Base-by-base conservation (phyloP, 306 rosid genomes). In the Sicyos baderoa region DNA sequence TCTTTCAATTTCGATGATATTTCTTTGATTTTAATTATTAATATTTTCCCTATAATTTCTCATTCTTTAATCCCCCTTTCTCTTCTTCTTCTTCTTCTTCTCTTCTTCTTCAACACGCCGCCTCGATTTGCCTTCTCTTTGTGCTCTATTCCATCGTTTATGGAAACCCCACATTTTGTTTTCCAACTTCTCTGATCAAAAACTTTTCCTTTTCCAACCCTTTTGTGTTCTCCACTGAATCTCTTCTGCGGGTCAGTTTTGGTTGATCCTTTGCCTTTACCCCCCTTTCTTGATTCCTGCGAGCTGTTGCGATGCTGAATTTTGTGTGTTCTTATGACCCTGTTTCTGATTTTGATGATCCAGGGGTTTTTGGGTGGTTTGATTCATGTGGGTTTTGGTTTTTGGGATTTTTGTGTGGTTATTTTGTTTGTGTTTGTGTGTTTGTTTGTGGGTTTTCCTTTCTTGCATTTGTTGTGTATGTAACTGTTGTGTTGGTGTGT, bases 81-180 rank as follows among this genome's bases (percentile, higher is more conserved):
- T 77, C 86, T 72, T 35, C 42, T 35, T 60, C 45, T 59, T 27
- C 69, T 63, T 16, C 82, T 57, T 77, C 74, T 77, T 84, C 68
- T 35, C 42, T 35, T 60, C 45, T 59, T 27, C 69, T 63, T 16
- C 82, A 52, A 70, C 77, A 76, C 87, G 87, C 87, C 82, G 84
- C 84, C 83, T 78, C 77, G 42, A 35, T 35, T 35, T 4, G 42
- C 72, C 50, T 50, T 58, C 60, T 9, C 10, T 3, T 23, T 44
- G 40, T 17, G 66, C 60, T 75, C 79, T 74, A 7, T 7, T 7
- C 1, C 45, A 63, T 65, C 53, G 15, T 65, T 65, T 15, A 21
- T 44, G 70, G 35, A 49, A 68, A 68, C 18, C 70, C 37, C 50
- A 12, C 71, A 15, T 73, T 59, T 47, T 54, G 16, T 52, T 12